Base-by-base conservation (phyloP, 2,329 filamentous ascomycete genomes). In the Salinomyces thailandicus region DNA sequence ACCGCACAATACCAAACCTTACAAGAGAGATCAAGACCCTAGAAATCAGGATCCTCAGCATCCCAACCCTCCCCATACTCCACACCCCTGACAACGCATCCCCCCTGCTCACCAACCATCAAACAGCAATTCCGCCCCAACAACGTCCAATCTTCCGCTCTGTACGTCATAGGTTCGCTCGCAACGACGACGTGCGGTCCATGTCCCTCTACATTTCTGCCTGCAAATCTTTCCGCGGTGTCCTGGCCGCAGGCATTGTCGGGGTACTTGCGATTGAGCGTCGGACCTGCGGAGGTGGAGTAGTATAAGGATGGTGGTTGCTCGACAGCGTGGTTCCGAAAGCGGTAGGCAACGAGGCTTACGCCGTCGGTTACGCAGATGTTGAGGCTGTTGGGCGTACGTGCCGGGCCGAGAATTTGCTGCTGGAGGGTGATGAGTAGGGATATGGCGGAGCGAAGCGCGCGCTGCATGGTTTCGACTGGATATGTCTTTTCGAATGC, bases 121-220 rank as follows among this genome's bases (percentile, higher is more conserved):
- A 72, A 43, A 20, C 56, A 60, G 44, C 60, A 57, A 45, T 73
- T 73, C 47, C 59, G 63, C 18, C 57, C 58, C 42, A 73, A 67
- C 40, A 73, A 45, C 39, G 63, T 53, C 70, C 70, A 73, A 35
- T 73, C 68, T 14, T 57, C 55, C 33, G 64, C 58, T 45, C 68
- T 64, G 44, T 68, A 73, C 6, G 71, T 73, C 17, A 63, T 69
- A 9, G 70, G 71, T 54, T 74, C 70, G 44, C 63, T 68, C 9
- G 69, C 67, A 22, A 73, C 59, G 44, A 72, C 72, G 22, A 70
- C 62, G 52, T 74, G 71, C 29, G 59, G 62, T 2, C 69, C 70
- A 49, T 64, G 61, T 35, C 61, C 58, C 3, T 54, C 54, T 13
- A 57, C 54, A 1, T 55, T 58, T 31, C 53, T 55, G 1, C 60